Evolutionary conservation across 2,329 filamentous ascomycete genomes (phyloP), one percentile per base, ranked within the genome.

Genomic region (Neonectria neomacrospora): DNA sequence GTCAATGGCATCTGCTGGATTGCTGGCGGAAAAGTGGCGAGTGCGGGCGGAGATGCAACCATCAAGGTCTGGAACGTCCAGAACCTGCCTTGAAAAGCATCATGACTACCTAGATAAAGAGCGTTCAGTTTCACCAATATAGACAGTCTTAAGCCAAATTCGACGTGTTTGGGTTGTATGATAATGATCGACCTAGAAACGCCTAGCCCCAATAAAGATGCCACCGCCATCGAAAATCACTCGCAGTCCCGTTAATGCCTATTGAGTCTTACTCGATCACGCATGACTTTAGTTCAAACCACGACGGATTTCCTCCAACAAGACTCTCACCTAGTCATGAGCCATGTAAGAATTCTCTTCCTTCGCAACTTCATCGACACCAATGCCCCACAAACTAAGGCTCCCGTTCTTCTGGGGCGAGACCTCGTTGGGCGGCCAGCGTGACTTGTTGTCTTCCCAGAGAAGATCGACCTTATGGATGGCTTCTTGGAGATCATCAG

Each of bases 1-100:
- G 94, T 98, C 18, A 93, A 91, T 70, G 95, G 92, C 16, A 91
- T 98, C 16, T 86, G 86, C 12, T 99, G 95, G 94, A 84, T 92
- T 14, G 85, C 85, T 28, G 88, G 86, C 9, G 83, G 83, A 61
- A 92, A 87, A 80, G 84, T 98, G 53, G 89, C 92, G 10, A 96
- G 91, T 70, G 88, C 88, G 5, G 96, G 96, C 48, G 92, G 90
- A 11, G 96, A 99, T 84, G 95, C 93, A 34, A 90, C 92, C 1
- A 86, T 99, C 51, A 99, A 98, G 84, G 85, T 95, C 53, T 99
- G 96, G 96, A 72, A 76, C 39, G 74, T 80, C 30, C 71, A 77
- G 69, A 76, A 78, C 58, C 64, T 80, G 69, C 78, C 76, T 22
- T 79, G 67, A 63, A 56, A 34, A 39, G 9, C 8, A 7, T n/a